These are phyloP conservation scores for Tulasnella sp. DNA, from an alignment of 768 basidiomycete genomes.

Conservation along the genomic window DNA sequence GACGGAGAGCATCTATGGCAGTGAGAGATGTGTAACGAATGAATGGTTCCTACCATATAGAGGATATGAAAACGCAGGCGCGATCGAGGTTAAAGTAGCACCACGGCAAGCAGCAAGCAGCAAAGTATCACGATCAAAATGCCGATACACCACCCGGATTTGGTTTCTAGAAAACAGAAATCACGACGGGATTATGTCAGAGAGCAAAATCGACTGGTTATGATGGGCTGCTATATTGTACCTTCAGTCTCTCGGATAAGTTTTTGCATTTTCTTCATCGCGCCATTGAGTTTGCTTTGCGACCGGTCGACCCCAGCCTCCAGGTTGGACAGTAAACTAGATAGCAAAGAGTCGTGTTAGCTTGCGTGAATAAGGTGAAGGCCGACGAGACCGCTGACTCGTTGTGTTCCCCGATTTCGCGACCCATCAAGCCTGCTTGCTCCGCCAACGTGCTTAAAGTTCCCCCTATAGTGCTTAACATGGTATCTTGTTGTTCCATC, in stretches of 20 bases:
- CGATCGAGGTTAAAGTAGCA: conserved; percentile 55
- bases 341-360: background rate
- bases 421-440: conserved; percentile 93
- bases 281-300: conserved; percentile 59
- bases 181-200: background rate
- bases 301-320: conserved; percentile 69
- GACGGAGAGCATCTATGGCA: background rate
- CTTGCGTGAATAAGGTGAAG: background rate
- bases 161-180: conserved; percentile 56
- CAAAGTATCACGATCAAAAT: conserved; percentile 77
- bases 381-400: conserved; percentile 53
- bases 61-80: no score
- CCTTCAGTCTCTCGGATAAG: conserved; percentile 85
- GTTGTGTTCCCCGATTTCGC: conserved; percentile 86
- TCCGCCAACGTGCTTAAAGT: conserved; percentile 79
- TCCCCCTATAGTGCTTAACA: conserved; percentile 82
- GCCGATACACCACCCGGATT: conserved; percentile 85
- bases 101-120: conserved; percentile 72
- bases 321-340: conserved; percentile 76
- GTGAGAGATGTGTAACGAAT: background rate
- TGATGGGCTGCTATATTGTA: conserved; percentile 35
- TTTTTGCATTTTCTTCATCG: conserved; percentile 66
- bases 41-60: background rate
- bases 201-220: background rate
- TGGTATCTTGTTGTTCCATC: conserved; percentile 82